Evolutionary conservation across 352 stramenopile genomes (phyloP), one percentile per base, ranked within the genome.

Genomic region (Thraustotheca clavata): DNA sequence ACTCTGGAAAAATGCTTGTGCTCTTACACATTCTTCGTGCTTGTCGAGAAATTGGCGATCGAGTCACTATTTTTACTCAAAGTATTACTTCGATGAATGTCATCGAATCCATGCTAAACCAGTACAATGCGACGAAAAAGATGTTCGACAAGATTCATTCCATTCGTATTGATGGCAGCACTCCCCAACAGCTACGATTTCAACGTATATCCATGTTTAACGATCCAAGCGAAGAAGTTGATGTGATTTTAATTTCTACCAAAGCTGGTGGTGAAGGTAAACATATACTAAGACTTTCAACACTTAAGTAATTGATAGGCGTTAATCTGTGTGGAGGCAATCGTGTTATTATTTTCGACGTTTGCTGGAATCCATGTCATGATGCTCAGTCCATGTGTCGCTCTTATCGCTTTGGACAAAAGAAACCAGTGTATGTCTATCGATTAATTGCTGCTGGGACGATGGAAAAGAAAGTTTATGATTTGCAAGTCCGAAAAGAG

Each of bases 401-500:
- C 22, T 95, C 79, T 14, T 97, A 97, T 54, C 87, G 90, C 8
- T 96, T 96, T 69, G 90, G 91, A 0, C 91, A 98, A 65, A 85
- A 73, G 0, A 97, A 96, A 61, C 76, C 81, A 8, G 90, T 97
- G 16, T 97, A 89, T 63, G 89, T 98, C 3, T 98, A 98, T 54
- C 83, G 89, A 0, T 90, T 98, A 24, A 89, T 98, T 46, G 84
- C 87, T 14, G 86, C 80, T 29, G 88, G 87, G 1, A 97, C 91
- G 7, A 95, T 98, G 75, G 91, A 98, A 72, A 94, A 97, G 65
- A 96, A 95, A 50, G 88, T 96, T 18, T 95, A 95, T 57, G 83
- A 95, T 65, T 69, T 94, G 27, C 88, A 96, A 62, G 94, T 94
- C 60, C 81, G 80, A 29, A 96, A 96, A 69, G 85, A 94, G 62